Percentiles rank a stretch among this genome's conserved stretches.
phyloP scores from a whole-genome alignment of 306 rosid species.

The Prunus armeniaca region DNA sequence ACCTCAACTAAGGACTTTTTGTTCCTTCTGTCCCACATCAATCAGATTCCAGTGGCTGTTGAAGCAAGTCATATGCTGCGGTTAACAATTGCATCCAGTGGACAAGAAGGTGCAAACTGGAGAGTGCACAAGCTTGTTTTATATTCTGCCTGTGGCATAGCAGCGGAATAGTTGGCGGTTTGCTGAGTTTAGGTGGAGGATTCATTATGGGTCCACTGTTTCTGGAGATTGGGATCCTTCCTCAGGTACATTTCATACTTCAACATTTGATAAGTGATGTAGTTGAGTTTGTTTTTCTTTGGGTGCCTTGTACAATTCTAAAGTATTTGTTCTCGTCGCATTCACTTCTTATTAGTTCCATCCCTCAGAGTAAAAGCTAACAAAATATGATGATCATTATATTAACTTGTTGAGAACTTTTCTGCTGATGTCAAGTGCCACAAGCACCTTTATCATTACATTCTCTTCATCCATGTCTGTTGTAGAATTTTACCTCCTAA shows the following conservation, averaged over 20 bases:
- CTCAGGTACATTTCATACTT: slow-evolving; percentile 42
- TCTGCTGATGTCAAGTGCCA: slow-evolving; percentile 63
- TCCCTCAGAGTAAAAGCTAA: too few relatives aligned
- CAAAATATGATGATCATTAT: too few relatives aligned
- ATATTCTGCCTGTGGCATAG: slow-evolving; percentile 39
- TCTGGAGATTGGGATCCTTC: slow-evolving; percentile 71
- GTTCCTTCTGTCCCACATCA: neutral
- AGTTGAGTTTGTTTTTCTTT: neutral
- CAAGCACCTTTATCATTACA: slow-evolving; percentile 63
- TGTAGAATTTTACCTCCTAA: slow-evolving; percentile 63
- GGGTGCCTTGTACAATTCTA: too few relatives aligned
- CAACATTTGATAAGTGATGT: neutral
- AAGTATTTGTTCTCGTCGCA: neutral
- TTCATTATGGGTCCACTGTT: slow-evolving; percentile 74
- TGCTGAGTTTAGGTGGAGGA: slow-evolving; percentile 82
- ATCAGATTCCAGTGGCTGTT: slow-evolving; percentile 27
- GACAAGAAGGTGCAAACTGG: slow-evolving; percentile 35
- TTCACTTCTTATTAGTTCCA: neutral
- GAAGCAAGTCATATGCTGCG: slow-evolving; percentile 58
- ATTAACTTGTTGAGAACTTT: too few relatives aligned
- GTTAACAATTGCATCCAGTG: slow-evolving; percentile 48
- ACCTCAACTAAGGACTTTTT: neutral
- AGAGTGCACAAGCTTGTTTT: slow-evolving; percentile 25
- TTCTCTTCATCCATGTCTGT: slow-evolving; percentile 78
- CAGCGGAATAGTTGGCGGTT: slow-evolving; percentile 61